phyloP scores from a whole-genome alignment of 2,329 filamentous ascomycete genomes.

The Aspergillus chevalieri region DNA sequence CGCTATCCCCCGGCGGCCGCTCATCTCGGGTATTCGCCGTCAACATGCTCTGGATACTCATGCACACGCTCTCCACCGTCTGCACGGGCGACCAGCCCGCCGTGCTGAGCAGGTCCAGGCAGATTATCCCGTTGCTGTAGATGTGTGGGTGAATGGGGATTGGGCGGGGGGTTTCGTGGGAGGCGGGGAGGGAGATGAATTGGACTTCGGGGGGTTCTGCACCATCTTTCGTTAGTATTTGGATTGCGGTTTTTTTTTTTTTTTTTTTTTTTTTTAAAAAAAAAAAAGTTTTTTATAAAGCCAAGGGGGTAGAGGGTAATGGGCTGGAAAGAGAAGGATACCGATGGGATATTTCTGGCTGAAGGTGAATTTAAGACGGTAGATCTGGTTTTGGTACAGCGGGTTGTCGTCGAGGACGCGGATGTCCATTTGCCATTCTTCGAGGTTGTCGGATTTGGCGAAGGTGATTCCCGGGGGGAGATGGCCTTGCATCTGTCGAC shows the following conservation, averaged over 20 bases:
- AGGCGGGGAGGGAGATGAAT: constrained; percentile 59
- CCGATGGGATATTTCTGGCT: constrained; percentile 82
- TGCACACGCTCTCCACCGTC: constrained; percentile 92
- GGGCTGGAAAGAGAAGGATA: constrained; percentile 34
- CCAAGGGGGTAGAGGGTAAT: too few species aligned
- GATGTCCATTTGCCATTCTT: constrained; percentile 91
- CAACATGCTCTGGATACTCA: constrained; percentile 97
- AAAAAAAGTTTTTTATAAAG: too few species aligned
- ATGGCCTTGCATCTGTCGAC: constrained; percentile 48
- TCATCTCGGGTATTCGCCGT: constrained; percentile 91
- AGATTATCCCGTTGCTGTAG: constrained; percentile 98
- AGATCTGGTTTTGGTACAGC: constrained; percentile 72
- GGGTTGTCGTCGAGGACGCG: constrained; percentile 84
- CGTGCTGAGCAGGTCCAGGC: constrained; percentile 80
- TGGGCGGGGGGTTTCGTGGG: constrained; percentile 40
- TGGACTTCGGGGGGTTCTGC: constrained; percentile 90
- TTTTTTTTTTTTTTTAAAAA: too few species aligned
- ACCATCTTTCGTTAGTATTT: not conserved
- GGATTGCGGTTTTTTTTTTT: not conserved
- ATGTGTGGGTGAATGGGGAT: constrained; percentile 97
- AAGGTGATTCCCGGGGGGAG: constrained; percentile 67
- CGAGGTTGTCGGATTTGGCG: constrained; percentile 72
- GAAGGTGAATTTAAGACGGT: constrained; percentile 83
- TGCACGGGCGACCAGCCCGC: constrained; percentile 96
- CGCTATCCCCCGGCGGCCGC: constrained; percentile 79